Evolutionary conservation across 495 filamentous ascomycete species (phyloP).

Genomic region (Penicillium maclennaniae): DNA sequence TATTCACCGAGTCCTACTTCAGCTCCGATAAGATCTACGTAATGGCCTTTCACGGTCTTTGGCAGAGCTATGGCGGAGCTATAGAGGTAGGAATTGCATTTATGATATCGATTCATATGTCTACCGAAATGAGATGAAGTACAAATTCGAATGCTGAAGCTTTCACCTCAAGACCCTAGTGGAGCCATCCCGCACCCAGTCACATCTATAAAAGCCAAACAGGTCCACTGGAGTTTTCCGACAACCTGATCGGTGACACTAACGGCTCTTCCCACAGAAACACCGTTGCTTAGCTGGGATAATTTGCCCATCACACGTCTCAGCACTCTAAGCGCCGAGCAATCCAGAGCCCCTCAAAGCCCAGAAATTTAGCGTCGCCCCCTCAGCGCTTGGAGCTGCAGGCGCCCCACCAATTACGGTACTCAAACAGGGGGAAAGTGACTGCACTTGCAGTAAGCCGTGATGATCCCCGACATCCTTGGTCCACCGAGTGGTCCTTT

Average conservation of each 20-base stretch:
- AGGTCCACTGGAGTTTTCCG: not conserved
- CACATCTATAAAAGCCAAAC: not conserved
- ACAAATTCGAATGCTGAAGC: not conserved
- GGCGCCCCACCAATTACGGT: slow-evolving; percentile 15
- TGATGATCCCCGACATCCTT: slow-evolving; percentile 29
- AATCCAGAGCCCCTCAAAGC: slow-evolving; percentile 5
- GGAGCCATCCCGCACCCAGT: not conserved
- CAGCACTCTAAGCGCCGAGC: slow-evolving; percentile 11
- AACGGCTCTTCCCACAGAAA: not conserved
- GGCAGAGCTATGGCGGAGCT: no score
- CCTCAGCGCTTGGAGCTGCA: slow-evolving; percentile 20
- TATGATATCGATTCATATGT: no score
- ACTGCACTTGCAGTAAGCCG: slow-evolving; percentile 22
- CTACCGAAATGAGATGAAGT: not conserved
- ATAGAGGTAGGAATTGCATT: no score
- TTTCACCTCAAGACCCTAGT: not conserved
- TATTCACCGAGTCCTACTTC: no score
- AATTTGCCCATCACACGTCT: not conserved
- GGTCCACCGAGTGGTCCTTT: slow-evolving; percentile 6
- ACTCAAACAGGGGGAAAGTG: slow-evolving; percentile 1
- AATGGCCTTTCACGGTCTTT: no score
- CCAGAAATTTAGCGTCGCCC: slow-evolving; percentile 12
- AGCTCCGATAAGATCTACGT: no score
- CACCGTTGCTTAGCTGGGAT: not conserved
- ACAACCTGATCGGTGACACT: not conserved